These are phyloP conservation scores for Inga leiocalycina DNA, from an alignment of 306 rosid species.

Conservation along the genomic window DNA sequence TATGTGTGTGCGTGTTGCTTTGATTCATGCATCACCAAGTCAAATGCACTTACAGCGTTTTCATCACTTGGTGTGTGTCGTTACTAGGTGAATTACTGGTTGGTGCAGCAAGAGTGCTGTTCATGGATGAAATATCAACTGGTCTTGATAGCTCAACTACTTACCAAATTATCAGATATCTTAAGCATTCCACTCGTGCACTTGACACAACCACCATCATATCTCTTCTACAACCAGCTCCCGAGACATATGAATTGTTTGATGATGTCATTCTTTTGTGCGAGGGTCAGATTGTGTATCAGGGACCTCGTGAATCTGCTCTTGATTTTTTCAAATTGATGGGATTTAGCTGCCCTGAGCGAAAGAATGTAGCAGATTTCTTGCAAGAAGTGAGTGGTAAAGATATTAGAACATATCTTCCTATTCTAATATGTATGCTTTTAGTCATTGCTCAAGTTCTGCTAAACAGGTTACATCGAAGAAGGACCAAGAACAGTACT, in stretches of 20 bases:
- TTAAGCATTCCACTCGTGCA: constrained; percentile 85
- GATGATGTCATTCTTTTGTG: constrained; percentile 91
- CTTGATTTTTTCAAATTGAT: constrained; percentile 72
- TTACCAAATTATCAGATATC: constrained; percentile 86
- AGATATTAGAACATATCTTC: constrained; percentile 29
- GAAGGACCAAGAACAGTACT: constrained; percentile 99
- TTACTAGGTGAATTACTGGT: constrained; percentile 85
- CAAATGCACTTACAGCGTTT: constrained; percentile 39
- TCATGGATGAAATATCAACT: constrained; percentile 99
- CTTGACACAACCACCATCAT: constrained; percentile 90
- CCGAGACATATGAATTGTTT: constrained; percentile 96
- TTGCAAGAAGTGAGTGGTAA: constrained; percentile 88
- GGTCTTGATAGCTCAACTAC: constrained; percentile 98
- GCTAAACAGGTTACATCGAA: constrained; percentile 78
- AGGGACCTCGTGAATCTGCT: constrained; percentile 84
- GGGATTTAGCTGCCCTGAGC: constrained; percentile 89
- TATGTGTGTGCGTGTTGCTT: constrained; percentile 24
- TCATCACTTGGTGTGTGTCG: constrained; percentile 33
- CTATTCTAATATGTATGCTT: constrained; percentile 14
- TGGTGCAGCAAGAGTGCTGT: constrained; percentile 97
- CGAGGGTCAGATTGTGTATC: constrained; percentile 95
- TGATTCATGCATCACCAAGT: constrained; percentile 31
- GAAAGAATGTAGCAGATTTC: constrained; percentile 98
- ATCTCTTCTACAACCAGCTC: constrained; percentile 98
- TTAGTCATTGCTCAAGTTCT: constrained; percentile 33